A percentile compares a stretch with the other conserved stretches of the same genome.
Evolutionary conservation across 352 stramenopile genomes (phyloP).

Genomic region (Globisporangium orthogonon): DNA sequence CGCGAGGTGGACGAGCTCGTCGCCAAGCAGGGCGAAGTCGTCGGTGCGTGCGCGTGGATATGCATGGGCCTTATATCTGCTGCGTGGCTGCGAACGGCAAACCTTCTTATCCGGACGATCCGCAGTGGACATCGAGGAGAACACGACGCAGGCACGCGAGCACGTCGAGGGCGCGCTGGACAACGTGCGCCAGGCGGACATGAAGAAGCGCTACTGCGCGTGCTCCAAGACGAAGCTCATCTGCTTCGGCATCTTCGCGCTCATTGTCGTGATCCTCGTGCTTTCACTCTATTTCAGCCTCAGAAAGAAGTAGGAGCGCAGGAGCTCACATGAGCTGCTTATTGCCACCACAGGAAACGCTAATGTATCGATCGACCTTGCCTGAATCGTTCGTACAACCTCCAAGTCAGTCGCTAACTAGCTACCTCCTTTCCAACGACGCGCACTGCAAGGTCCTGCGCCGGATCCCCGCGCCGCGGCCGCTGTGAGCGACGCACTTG

Average conservation of each 20-base stretch:
- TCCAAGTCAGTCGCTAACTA: too few relatives aligned
- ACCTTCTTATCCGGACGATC: not conserved
- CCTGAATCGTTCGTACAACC: too few relatives aligned
- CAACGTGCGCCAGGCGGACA: constrained; percentile 51
- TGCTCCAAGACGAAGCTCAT: constrained; percentile 62
- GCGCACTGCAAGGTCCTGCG: not conserved
- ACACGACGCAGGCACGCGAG: constrained; percentile 38
- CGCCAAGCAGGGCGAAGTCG: constrained; percentile 57
- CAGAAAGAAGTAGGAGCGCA: too few relatives aligned
- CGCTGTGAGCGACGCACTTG: not conserved
- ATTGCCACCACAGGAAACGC: too few relatives aligned
- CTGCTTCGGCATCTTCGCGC: constrained; percentile 37
- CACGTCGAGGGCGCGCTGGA: constrained; percentile 40
- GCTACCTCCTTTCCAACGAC: too few relatives aligned
- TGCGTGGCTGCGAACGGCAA: too few relatives aligned
- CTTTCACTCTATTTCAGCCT: constrained; percentile 35
- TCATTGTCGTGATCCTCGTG: constrained; percentile 42
- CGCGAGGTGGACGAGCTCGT: constrained; percentile 59
- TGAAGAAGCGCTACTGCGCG: constrained; percentile 39
- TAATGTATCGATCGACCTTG: too few relatives aligned
- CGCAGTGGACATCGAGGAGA: constrained; percentile 55
- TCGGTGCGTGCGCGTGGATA: constrained; percentile 33
- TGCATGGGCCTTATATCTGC: too few relatives aligned
- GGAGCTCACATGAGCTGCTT: too few relatives aligned
- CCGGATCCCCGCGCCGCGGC: too few relatives aligned